Percentiles rank a stretch among this genome's conserved stretches.
phyloP scores from a whole-genome alignment of 1,284 basidiomycete species.

The Marasmius sp. region DNA sequence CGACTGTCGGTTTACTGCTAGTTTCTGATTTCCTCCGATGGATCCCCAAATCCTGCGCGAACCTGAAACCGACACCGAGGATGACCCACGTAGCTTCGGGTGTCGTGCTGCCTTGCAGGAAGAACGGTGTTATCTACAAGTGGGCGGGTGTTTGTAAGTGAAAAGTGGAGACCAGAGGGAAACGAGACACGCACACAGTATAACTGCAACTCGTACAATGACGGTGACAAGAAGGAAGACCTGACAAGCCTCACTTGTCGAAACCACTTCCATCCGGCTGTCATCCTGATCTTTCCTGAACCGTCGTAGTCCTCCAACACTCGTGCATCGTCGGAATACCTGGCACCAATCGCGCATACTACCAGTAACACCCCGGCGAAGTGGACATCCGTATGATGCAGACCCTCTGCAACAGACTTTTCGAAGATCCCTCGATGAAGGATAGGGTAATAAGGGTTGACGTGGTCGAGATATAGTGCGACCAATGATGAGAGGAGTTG shows the following conservation, averaged over 20 bases:
- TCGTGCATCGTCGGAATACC: slow-evolving; percentile 68
- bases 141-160: background rate
- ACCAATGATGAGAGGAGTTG: slow-evolving; percentile 37
- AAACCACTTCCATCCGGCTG: slow-evolving; percentile 77
- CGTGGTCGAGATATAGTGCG: slow-evolving; percentile 65
- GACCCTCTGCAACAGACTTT: slow-evolving; percentile 47
- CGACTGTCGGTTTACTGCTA: background rate
- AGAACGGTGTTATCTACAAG: slow-evolving; percentile 42
- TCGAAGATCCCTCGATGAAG: slow-evolving; percentile 79
- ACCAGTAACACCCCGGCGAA: slow-evolving; percentile 75
- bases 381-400: slow-evolving; percentile 55
- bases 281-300: slow-evolving; percentile 39
- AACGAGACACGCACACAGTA: slow-evolving; percentile 32
- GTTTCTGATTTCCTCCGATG: background rate
- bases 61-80: background rate
- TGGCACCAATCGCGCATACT: slow-evolving; percentile 75
- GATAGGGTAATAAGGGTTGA: slow-evolving; percentile 69
- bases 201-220: slow-evolving; percentile 62
- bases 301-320: slow-evolving; percentile 43
- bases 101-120: slow-evolving; percentile 58
- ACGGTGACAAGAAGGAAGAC: slow-evolving; percentile 48
- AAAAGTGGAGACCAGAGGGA: background rate
- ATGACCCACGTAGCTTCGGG: slow-evolving; percentile 75
- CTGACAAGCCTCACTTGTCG: slow-evolving; percentile 57
- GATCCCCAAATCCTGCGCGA: slow-evolving; percentile 1